Evolutionary conservation across 1,139 yeast genomes (phyloP), one percentile per base, ranked within the genome.

Genomic region (Kluyveromyces sp.): DNA sequence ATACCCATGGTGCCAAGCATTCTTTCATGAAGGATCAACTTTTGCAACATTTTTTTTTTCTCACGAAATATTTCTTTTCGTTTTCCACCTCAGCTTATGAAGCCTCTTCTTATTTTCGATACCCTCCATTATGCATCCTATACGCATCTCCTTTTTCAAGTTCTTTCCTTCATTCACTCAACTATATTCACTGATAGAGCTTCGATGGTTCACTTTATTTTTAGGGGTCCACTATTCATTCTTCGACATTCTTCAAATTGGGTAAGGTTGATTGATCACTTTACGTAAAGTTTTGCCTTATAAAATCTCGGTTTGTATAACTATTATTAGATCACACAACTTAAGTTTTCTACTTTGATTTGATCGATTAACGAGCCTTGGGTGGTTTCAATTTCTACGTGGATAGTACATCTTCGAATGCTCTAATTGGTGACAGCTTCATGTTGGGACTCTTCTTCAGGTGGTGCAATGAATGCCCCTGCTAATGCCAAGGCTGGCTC

Each of bases 401-500:
- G n/a, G n/a, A n/a, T n/a, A n/a, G n/a, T n/a, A 26, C 12, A 26
- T 26, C 29, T 12, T 26, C n/a, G n/a, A n/a, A n/a, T n/a, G n/a
- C 19, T n/a, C 9, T 33, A 26, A n/a, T 12, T 18, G 28, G 16
- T 12, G 4, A 39, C 42, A n/a, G 42, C 26, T 26, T 37, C 61
- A 37, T 55, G 63, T 45, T 57, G 61, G 28, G 60, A 59, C 51
- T 65, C 66, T 53, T 71, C 76, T 46, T 76, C 81, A 12, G 77
- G 78, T 6, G 92, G 89, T 12, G 82, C 80, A 9, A 72, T 71
- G 55, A 86, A 87, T 0, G 95, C 92, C 44, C 89, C 89, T 2
- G 87, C 85, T 46, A 89, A 71, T 44, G 73, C 77, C 47, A 89
- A 64, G 0, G 96, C 95, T 2, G 96, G 96, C 65, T 89, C 96